phyloP scores from a whole-genome alignment of 225 moss, liverwort and hornwort species.

The Antitrichia curtipendula region DNA sequence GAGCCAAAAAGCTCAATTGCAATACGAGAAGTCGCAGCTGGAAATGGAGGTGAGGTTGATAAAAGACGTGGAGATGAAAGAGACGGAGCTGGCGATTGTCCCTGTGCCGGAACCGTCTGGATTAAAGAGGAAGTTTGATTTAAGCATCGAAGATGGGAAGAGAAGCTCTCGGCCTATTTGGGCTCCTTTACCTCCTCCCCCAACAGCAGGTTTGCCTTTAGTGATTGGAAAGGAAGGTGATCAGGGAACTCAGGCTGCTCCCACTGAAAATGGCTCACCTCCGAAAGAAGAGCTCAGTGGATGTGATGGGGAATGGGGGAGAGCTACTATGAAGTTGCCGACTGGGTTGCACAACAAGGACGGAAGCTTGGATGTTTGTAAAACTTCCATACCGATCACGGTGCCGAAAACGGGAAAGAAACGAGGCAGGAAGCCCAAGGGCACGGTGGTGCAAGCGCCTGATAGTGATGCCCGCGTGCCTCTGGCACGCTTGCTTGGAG shows the following conservation, averaged over 20 bases:
- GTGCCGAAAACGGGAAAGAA: constrained; percentile 15
- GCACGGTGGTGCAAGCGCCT: constrained; percentile 9
- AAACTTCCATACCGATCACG: background rate
- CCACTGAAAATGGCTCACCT: background rate
- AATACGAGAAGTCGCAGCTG: constrained; percentile 21
- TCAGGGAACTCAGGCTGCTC: background rate
- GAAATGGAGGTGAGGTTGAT: constrained; percentile 16
- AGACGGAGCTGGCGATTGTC: constrained; percentile 7
- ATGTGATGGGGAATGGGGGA: constrained; percentile 9
- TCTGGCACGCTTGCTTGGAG: constrained; percentile 10
- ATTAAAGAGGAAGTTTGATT: constrained; percentile 6
- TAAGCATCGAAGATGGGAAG: background rate
- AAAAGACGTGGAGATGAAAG: constrained; percentile 2
- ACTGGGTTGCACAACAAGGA: background rate
- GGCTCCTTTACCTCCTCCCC: background rate
- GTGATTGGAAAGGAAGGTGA: background rate
- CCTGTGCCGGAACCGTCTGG: constrained; percentile 8
- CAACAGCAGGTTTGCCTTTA: background rate
- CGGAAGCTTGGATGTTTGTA: background rate
- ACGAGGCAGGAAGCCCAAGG: constrained; percentile 25
- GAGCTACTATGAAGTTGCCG: background rate
- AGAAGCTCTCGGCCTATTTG: background rate
- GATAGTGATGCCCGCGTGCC: background rate
- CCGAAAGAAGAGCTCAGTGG: constrained; percentile 18
- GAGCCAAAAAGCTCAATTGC: constrained; percentile 5